Base-by-base conservation (phyloP, 306 rosid genomes). In the Lupinus albus region DNA sequence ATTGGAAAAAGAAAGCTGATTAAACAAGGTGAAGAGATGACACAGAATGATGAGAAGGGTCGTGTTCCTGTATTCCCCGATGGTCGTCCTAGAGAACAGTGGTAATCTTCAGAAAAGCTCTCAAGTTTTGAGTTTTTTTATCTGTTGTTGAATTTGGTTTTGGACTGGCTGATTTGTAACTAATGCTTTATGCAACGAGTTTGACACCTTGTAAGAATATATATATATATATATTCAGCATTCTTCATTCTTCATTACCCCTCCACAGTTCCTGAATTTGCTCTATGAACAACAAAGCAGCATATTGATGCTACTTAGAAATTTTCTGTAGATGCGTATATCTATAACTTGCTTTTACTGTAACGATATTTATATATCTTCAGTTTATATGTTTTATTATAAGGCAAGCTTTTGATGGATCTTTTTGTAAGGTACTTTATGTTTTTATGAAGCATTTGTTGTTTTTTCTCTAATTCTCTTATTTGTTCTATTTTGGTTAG, bases 31-130 rank as follows among this genome's bases (percentile, higher is more conserved):
- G 77, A 36, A n/a, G 59, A 64, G 44, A 33, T 63, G 9, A 64
- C 46, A 33, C 67, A 14, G 65, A 66, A 71, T 18, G 78, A 69
- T 51, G 84, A 68, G 59, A 73, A 63, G 67, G 78, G 61, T 36
- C 94, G 80, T 65, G 67, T 11, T 68, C 87, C 88, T 5, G 72
- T 70, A 41, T 16, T 81, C 18, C 89, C 84, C 1, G 89, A 86
- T 49, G 96, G 94, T 46, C 77, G 71, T 38, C 87, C 89, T 12
- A 82, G 96, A 81, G 97, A 88, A 59, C 84, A 79, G 62, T 91
- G 97, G 97, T 91, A 81, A 79, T 48, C 53, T 61, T 48, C 25
- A 61, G 41, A 54, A 5, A 55, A 62, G 38, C 61, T 35, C 59
- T 54, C 21, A 47, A 50, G 76, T 30, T 71, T 67, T 8, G 17